phyloP scores from a whole-genome alignment of 371 early-diverging fungal genomes.

The Entomophthora muscae region DNA sequence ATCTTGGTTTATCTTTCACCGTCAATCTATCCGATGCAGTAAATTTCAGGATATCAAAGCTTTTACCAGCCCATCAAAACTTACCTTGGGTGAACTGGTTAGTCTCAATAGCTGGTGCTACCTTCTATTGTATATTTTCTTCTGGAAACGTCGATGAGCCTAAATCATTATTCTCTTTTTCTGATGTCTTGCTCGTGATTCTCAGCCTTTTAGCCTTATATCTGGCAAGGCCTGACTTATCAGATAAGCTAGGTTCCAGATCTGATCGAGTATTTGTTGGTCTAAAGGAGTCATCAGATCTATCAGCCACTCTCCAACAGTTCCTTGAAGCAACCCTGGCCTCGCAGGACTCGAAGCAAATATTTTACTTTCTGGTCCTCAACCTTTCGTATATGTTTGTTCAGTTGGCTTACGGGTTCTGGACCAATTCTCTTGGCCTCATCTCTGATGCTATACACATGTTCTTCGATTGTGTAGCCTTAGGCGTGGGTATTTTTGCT shows the following conservation, averaged over 20 bases:
- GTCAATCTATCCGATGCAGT: not conserved
- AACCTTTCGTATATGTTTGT: constrained; percentile 90
- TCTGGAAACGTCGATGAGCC: not conserved
- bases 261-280: not conserved
- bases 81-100: not conserved
- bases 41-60: not conserved
- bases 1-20: not conserved
- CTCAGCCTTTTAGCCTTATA: not conserved
- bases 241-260: not conserved
- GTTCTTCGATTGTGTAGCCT: constrained; percentile 89
- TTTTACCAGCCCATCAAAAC: not conserved
- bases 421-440: constrained; percentile 83
- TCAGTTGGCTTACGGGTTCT: constrained; percentile 74
- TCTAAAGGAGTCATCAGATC: not conserved
- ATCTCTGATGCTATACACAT: constrained; percentile 94
- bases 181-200: not conserved
- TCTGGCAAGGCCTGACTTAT: not conserved
- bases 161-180: not conserved
- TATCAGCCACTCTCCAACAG: not conserved
- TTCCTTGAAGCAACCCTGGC: constrained; percentile 33
- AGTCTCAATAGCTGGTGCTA: not conserved
- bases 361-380: constrained; percentile 80
- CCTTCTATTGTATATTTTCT: not conserved
- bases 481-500: constrained; percentile 71
- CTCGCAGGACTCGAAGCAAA: constrained; percentile 64